Conservation (phyloP, 805 yeast genomes). For the Priceomyces fermenticarens region DNA sequence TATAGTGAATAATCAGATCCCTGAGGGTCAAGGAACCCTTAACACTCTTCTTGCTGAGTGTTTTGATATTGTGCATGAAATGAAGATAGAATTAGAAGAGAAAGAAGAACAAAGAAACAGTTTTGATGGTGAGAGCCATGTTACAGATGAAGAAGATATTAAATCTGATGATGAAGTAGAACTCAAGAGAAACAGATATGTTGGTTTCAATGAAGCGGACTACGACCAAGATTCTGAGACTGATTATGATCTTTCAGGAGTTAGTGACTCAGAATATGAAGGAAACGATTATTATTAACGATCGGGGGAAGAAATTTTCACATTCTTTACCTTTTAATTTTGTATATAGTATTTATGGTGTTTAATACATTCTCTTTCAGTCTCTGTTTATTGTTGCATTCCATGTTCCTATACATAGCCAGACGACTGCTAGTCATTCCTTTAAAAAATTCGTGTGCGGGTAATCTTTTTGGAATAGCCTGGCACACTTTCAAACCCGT, state of each 20-base stretch:
- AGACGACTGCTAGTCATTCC: no score
- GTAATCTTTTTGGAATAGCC: no score
- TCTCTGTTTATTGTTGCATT: no score
- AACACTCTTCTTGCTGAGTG: constrained; percentile 90
- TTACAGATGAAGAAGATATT: constrained; percentile 28
- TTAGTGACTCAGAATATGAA: constrained; percentile 33
- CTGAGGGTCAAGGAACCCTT: constrained; percentile 97
- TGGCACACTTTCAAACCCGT: no score
- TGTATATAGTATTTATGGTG: no score
- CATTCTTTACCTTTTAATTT: no score
- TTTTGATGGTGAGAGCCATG: constrained; percentile 11
- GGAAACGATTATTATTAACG: constrained; percentile 40
- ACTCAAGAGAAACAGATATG: constrained; percentile 39
- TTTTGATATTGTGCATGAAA: constrained; percentile 88
- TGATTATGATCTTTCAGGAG: constrained; percentile 14
- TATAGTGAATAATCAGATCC: constrained; percentile 80
- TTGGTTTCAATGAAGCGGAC: constrained; percentile 45
- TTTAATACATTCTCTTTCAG: no score
- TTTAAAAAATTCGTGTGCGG: no score
- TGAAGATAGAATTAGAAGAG: constrained; percentile 80
- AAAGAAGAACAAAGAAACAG: constrained; percentile 36
- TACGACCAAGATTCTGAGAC: constrained; percentile 39
- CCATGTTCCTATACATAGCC: no score
- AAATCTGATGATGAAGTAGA: constrained; percentile 44
- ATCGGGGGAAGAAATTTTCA: no score